Evolutionary conservation across 2,329 filamentous ascomycete genomes (phyloP), one percentile per base, ranked within the genome.

Genomic region (Xylariaceae sp.): DNA sequence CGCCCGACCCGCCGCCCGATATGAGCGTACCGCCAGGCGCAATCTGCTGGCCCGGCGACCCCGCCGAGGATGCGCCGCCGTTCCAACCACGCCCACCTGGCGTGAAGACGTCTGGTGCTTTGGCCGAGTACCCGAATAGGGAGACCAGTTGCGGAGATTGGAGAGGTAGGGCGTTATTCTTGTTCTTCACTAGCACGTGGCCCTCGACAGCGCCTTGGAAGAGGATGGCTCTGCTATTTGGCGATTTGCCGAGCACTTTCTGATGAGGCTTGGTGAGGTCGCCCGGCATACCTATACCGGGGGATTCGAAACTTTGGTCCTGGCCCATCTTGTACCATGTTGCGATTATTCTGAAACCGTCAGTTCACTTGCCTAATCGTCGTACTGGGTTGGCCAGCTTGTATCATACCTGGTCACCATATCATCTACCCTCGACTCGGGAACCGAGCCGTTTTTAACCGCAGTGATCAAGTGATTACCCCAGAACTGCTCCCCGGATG

Each of bases 151-250:
- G 56, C 2, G 69, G 69, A 4, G 66, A 58, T 13, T 67, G 67
- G 2, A 83, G 60, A 0, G 78, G 78, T 0, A 82, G 61, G 0
- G 73, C 64, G 18, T 65, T 65, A 35, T 74, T 71, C 14, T 53
- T 60, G 54, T 83, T 83, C 57, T 82, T 83, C 26, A 82, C 65
- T 0, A 83, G 66, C 1, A 83, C 78, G 38, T 80, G 76, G 11
- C 78, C 73, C 51, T 81, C 76, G 2, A 79, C 59, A 0, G 76
- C 78, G 4, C 74, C 73, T 18, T 75, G 65, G 1, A 79, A 53
- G 0, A 79, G 57, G 0, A 57, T 51, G 19, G 59, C 52, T 37
- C 61, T 65, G 39, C 50, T 60, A 0, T 52, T 54, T 3, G 68
- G 57, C 49, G 79, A 70, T 17, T 70, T 65, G 2, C 68, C 77